Evolutionary conservation across 441 rosid species (phyloP), one percentile per base, ranked within the genome.

Genomic region (Daphne laureola): DNA sequence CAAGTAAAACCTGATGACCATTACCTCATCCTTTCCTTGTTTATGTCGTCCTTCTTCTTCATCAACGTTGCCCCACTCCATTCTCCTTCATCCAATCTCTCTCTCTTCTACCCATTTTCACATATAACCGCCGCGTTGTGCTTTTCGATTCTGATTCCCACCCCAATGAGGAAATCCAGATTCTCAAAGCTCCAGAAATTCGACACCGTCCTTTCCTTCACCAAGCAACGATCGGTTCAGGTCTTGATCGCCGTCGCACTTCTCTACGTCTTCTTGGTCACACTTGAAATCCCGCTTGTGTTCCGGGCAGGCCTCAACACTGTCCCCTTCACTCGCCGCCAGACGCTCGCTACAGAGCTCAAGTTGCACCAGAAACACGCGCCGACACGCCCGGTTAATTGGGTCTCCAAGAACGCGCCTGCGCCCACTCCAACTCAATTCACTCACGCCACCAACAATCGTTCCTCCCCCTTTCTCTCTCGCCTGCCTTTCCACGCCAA

Each of bases 221-320:
- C 65, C 36, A 72, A 81, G 63, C 81, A 78, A 55, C 73, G 85
- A 74, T 80, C 87, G 50, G 38, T 84, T 59, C 96, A 84, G 70
- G 75, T 86, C 59, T 55, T 86, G 64, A 69, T 81, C 51, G 63
- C 58, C 23, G 54, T 83, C 1, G 91, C 75, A 41, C 25, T 86
- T 23, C 50, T 82, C 44, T 92, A 84, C 54, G 14, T 86, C 26
- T 56, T 84, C 41, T 63, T 86, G 25, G 78, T 88, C 42, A 80
- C 87, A 13, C 51, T 88, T 16, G 94, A 91, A 71, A 81, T 92
- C 63, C 96, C 96, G 0, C 64, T 80, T 43, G 83, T 92, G 4
- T 87, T 80, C 68, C 70, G 21, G 18, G 56, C 84, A 15, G 72
- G 73, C 3, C 57, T 78, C 51, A 27, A 67, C 48, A 53, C 76